Evolutionary conservation across 257 asterid species (phyloP).

Genomic region (Sherardia arvensis): DNA sequence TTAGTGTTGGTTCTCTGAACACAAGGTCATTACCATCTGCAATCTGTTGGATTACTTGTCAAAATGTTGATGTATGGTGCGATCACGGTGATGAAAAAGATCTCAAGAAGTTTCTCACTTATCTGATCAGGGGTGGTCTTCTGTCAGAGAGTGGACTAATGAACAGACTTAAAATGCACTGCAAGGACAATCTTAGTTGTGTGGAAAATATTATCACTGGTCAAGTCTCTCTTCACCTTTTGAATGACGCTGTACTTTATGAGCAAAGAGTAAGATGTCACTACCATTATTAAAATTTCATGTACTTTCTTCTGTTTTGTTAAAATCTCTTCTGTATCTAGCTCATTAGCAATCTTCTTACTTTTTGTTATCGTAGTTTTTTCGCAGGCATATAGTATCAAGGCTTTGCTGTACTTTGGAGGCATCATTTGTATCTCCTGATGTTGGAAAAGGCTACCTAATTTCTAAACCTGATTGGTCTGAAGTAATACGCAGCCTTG

Average conservation of each 20-base stretch:
- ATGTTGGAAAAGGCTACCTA: conserved; percentile 41
- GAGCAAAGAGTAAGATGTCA: conserved; percentile 63
- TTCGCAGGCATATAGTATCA: conserved; percentile 73
- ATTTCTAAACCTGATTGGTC: conserved; percentile 52
- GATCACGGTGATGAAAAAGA: conserved; percentile 64
- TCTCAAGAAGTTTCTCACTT: conserved; percentile 46
- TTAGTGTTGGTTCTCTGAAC: conserved; percentile 49
- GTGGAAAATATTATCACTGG: conserved; percentile 34
- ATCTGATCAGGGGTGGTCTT: conserved; percentile 37
- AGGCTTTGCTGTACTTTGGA: conserved; percentile 51
- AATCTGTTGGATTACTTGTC: conserved; percentile 55
- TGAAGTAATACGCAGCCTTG: conserved; percentile 35
- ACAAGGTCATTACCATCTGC: conserved; percentile 42
- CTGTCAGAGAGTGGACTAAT: conserved; percentile 23
- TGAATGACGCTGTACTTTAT: conserved; percentile 49
- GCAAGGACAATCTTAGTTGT: conserved; percentile 18
- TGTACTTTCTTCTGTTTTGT: not conserved
- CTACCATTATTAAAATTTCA: not conserved
- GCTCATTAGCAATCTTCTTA: conserved; percentile 19
- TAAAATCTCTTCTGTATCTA: not conserved
- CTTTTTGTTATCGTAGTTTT: conserved; percentile 50
- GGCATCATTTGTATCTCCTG: conserved; percentile 45
- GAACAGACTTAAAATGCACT: conserved; percentile 18
- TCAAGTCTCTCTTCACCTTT: conserved; percentile 56
- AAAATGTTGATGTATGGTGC: conserved; percentile 73